Conservation (phyloP, 2,329 filamentous ascomycete genomes). For the Coniochaeta pulveracea region DNA sequence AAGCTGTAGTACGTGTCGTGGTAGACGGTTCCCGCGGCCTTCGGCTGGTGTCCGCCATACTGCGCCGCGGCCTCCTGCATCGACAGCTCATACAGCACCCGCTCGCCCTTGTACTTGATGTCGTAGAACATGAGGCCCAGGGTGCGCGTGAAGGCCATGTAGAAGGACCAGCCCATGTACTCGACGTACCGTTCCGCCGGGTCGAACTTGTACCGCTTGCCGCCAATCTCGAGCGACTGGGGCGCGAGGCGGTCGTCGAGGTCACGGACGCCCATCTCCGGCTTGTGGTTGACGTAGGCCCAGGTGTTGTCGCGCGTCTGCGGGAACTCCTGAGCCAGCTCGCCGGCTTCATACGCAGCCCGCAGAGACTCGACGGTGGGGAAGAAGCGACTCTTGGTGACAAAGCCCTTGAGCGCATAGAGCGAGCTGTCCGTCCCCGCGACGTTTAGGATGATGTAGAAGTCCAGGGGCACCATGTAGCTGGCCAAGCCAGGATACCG, state of each 20-base stretch:
- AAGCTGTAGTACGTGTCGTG: slow-evolving; percentile 28
- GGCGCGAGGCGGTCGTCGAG: slow-evolving; percentile 23
- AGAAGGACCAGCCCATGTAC: slow-evolving; percentile 43
- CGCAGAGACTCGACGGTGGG: slow-evolving; percentile 20
- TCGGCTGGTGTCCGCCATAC: slow-evolving; percentile 35
- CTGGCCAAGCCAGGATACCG: slow-evolving; percentile 24
- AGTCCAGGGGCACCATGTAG: slow-evolving; percentile 30
- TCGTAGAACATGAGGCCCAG: slow-evolving; percentile 35
- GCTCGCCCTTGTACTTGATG: slow-evolving; percentile 36
- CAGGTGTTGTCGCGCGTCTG: slow-evolving; percentile 22
- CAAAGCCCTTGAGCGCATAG: slow-evolving; percentile 29
- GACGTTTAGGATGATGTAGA: slow-evolving; percentile 30
- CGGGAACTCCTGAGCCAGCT: slow-evolving; percentile 20
- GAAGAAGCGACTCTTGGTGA: slow-evolving; percentile 28
- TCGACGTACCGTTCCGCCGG: slow-evolving; percentile 31
- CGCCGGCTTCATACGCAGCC: slow-evolving; percentile 23
- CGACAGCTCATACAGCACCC: slow-evolving; percentile 39
- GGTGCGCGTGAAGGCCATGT: slow-evolving; percentile 29
- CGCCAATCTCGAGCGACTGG: slow-evolving; percentile 23
- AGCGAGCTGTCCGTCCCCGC: slow-evolving; percentile 29
- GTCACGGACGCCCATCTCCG: slow-evolving; percentile 18
- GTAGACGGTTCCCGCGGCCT: slow-evolving; percentile 27
- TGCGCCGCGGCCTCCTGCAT: slow-evolving; percentile 41
- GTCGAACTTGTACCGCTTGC: slow-evolving; percentile 31
- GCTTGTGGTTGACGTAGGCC: slow-evolving; percentile 21